These are phyloP conservation scores for Fusarium staphyleae DNA, from an alignment of 2,329 filamentous ascomycete species.

Conservation along the genomic window DNA sequence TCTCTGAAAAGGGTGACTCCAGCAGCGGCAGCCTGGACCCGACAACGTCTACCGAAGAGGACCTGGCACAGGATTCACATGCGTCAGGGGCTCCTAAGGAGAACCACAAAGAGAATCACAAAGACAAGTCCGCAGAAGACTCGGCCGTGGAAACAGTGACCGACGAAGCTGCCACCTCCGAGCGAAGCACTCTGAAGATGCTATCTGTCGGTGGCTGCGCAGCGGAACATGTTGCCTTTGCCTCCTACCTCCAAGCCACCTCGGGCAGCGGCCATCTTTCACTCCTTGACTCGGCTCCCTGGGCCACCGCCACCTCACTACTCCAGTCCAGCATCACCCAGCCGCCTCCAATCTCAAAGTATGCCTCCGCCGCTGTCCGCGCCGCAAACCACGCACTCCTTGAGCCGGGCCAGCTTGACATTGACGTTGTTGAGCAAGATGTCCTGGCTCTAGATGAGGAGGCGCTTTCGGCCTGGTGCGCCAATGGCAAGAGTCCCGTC, in stretches of 20 bases:
- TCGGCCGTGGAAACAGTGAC: slow-evolving; percentile 2
- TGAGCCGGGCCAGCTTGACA: slow-evolving; percentile 46
- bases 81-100: no score
- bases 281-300: slow-evolving; percentile 84
- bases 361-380: slow-evolving; percentile 57
- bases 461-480: slow-evolving; percentile 46
- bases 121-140: not conserved
- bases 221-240: slow-evolving; percentile 67
- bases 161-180: not conserved
- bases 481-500: slow-evolving; percentile 46
- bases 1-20: not conserved
- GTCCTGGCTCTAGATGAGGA: slow-evolving; percentile 52
- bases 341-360: slow-evolving; percentile 58
- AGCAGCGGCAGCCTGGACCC: not conserved
- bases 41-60: slow-evolving; percentile 10
- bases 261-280: slow-evolving; percentile 53
- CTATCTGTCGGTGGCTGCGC: slow-evolving; percentile 64
- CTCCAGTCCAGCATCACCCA: slow-evolving; percentile 65
- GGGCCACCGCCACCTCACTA: slow-evolving; percentile 67
- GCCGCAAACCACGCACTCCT: slow-evolving; percentile 57
- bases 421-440: slow-evolving; percentile 57
- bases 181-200: slow-evolving; percentile 45
- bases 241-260: slow-evolving; percentile 49
- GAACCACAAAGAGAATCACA: not conserved
- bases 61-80: not conserved